phyloP scores from a whole-genome alignment of 2,329 filamentous ascomycete genomes.

The Neonectria sp. region DNA sequence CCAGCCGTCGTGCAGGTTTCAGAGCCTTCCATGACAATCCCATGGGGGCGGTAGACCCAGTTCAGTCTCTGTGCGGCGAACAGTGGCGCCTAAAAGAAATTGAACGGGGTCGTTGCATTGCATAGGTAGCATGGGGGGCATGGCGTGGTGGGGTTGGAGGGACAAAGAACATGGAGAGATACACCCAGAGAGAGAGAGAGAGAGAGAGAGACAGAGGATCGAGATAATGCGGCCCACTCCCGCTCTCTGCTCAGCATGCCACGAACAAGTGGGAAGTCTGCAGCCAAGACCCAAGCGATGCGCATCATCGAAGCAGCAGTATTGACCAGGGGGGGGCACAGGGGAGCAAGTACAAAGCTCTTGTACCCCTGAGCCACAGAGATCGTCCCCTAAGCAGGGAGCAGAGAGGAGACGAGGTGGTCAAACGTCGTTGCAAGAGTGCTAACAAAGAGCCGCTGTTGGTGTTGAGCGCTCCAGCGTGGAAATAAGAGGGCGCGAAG shows the following conservation, averaged over 20 bases:
- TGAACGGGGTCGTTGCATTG: constrained; percentile 48
- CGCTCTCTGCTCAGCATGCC: constrained; percentile 3
- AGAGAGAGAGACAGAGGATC: constrained; percentile 13
- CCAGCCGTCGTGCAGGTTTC: constrained; percentile 45
- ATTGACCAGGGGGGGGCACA: background rate
- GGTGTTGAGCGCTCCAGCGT: constrained; percentile 36
- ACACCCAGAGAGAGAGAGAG: background rate
- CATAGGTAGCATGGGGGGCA: constrained; percentile 25
- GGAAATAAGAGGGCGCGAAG: constrained; percentile 19
- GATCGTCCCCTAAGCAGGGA: background rate
- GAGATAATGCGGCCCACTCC: constrained; percentile 16
- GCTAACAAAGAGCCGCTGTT: constrained; percentile 13
- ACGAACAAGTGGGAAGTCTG: constrained; percentile 35
- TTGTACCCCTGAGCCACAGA: constrained; percentile 3
- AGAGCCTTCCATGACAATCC: constrained; percentile 32
- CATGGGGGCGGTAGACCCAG: background rate
- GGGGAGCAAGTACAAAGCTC: background rate
- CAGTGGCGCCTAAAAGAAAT: constrained; percentile 40
- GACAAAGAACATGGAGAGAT: background rate
- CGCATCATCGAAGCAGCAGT: constrained; percentile 38
- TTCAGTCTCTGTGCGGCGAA: constrained; percentile 6
- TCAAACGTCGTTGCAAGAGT: constrained; percentile 2
- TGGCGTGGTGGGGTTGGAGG: constrained; percentile 5
- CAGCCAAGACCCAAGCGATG: constrained; percentile 32
- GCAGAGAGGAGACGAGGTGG: constrained; percentile 1